These are phyloP conservation scores for Podochytrium sp. DNA, from an alignment of 192 early-diverging fungal species.

Conservation along the genomic window DNA sequence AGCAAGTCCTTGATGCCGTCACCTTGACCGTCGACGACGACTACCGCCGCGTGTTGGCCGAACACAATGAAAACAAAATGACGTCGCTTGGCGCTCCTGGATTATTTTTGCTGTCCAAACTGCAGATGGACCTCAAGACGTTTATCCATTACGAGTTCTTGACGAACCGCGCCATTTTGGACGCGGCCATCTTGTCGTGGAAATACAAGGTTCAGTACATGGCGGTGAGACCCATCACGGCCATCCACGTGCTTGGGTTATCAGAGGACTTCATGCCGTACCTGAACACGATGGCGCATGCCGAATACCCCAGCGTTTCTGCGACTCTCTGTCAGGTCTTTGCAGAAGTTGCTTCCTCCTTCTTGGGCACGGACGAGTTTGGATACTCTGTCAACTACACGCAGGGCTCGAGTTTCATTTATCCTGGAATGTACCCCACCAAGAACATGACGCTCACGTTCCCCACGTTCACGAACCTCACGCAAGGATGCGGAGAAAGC, in stretches of 20 bases:
- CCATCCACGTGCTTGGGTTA: neutral
- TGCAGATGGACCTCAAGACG: neutral
- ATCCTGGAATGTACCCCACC: neutral
- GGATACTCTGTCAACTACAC: neutral
- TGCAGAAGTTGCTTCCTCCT: neutral
- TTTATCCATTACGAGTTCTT: neutral
- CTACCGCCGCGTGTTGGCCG: neutral
- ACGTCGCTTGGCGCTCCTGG: neutral
- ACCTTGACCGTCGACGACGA: neutral
- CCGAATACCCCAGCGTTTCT: neutral
- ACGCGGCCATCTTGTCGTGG: neutral
- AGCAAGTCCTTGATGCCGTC: neutral
- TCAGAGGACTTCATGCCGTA: neutral
- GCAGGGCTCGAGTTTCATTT: neutral
- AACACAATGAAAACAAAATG: neutral
- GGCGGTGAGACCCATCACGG: neutral
- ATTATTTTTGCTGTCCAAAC: neutral
- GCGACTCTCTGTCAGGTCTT: neutral
- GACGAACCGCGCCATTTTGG: neutral
- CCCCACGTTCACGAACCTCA: neutral
- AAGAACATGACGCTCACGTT: neutral
- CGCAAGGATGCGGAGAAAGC: neutral
- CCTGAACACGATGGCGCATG: neutral
- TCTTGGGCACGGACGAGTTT: neutral
- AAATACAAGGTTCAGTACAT: neutral